Percentiles rank a stretch among this genome's conserved stretches.
These are phyloP conservation scores for Urostyla sp. DNA, from an alignment of 73 alveolate species.

Conservation along the genomic window DNA sequence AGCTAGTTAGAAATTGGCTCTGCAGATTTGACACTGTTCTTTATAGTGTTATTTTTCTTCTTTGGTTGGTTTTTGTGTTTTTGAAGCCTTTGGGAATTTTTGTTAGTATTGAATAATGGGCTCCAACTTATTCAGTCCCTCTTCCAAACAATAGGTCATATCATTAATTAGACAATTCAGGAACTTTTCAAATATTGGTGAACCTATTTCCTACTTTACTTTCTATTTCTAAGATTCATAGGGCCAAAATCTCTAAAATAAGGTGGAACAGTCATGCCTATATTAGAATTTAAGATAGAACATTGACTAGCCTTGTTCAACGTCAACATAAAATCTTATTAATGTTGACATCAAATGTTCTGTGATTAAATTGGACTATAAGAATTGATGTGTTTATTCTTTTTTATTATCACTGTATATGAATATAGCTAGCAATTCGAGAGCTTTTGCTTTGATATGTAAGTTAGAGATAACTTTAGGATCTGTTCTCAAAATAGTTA, in stretches of 20 bases:
- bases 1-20: slow-evolving; percentile 71
- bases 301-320: slow-evolving; percentile 74
- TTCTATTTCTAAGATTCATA: slow-evolving; percentile 48
- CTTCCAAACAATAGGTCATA: slow-evolving; percentile 79
- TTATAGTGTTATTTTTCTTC: slow-evolving; percentile 65
- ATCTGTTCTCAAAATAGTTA: slow-evolving; percentile 50
- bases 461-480: slow-evolving; percentile 70
- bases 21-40: slow-evolving; percentile 53
- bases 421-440: slow-evolving; percentile 67
- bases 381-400: slow-evolving; percentile 32
- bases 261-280: slow-evolving; percentile 70
- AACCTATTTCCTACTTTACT: slow-evolving; percentile 47
- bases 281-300: slow-evolving; percentile 80
- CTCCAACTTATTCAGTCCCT: slow-evolving; percentile 72
- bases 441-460: slow-evolving; percentile 72
- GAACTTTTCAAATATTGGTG: slow-evolving; percentile 70
- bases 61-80: slow-evolving; percentile 6
- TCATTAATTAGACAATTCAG: slow-evolving; percentile 78
- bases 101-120: slow-evolving; percentile 61
- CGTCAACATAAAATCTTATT: slow-evolving; percentile 73
- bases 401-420: slow-evolving; percentile 53
- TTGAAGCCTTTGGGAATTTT: slow-evolving; percentile 39
- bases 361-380: neutral
- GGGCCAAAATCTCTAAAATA: slow-evolving; percentile 77
- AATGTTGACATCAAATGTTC: slow-evolving; percentile 54